Evolutionary conservation across 192 early-diverging fungal genomes (phyloP), one percentile per base, ranked within the genome.

Genomic region (Linnemannia exigua): DNA sequence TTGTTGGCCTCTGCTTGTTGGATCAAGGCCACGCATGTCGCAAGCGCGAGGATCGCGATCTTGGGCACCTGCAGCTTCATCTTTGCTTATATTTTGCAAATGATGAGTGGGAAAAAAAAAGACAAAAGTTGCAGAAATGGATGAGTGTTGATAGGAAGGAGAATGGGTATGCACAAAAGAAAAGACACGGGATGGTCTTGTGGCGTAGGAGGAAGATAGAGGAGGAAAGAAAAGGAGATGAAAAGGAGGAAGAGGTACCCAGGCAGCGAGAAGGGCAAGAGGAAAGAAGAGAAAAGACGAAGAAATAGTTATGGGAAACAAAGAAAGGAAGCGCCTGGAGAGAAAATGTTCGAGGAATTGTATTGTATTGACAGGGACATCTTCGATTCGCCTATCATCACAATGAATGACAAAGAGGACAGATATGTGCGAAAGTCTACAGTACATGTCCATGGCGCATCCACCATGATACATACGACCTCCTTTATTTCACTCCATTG

Each of bases 1-100:
- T 25, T 25, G 41, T 72, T 19, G 28, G 47, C 70, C n/a, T 44
- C 70, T 15, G 70, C 47, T 28, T 72, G 46, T 31, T 72, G 70
- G 12, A 72, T 44, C 31, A 51, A 9, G 0, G n/a, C 70, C 16
- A 72, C 12, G 46, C 70, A 72, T n/a, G 70, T 72, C 47, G 70
- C 46, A 46, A 72, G 38, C 28, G 70, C 70, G 44, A 51, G 46
- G 22, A 72, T 19, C 9, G 70, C 46, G 28, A 33, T 25, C 70
- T 19, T 72, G 47, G 70, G 67, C 33, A 25, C 36, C 17, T 11
- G 22, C 17, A 69, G 37, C 67, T 41, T 69, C 67, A 69, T 69
- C 58, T 11, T 31, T 12, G 12, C 58, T 63, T 31, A 31, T 31
- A 1, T n/a, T n/a, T n/a, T n/a, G n/a, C n/a, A 11, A 15, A 9